These are phyloP conservation scores for Solanum bulbocastanum DNA, from an alignment of 257 asterid species.

Conservation along the genomic window DNA sequence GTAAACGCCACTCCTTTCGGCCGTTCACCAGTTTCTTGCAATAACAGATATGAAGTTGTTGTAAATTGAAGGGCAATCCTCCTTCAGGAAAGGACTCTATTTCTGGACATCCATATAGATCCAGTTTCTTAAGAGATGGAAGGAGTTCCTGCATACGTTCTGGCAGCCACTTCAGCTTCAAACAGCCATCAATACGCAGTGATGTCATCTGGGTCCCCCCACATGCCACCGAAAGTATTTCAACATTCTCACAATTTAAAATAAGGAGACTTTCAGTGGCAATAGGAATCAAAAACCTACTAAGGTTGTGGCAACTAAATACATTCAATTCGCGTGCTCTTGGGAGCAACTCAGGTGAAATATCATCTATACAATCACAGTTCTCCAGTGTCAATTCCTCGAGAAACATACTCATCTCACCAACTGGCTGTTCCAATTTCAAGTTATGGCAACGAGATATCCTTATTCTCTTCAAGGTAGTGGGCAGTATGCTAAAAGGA, in stretches of 20 bases:
- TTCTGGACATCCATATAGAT: accelerated
- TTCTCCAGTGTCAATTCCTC: no score
- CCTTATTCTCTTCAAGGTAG: accelerated
- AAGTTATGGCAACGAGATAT: background rate
- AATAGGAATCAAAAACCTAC: background rate
- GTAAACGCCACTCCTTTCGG: background rate
- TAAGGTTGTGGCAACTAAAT: accelerated
- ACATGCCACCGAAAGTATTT: background rate
- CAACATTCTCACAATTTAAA: background rate
- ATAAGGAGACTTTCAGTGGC: background rate
- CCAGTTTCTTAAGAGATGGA: background rate
- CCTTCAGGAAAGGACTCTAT: no score
- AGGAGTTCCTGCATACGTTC: background rate
- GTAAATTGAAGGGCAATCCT: background rate
- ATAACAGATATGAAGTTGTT: background rate
- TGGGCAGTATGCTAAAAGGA: no score
- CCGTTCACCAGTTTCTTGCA: background rate
- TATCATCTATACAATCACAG: no score
- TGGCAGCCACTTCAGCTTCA: background rate
- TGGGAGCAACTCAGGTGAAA: no score
- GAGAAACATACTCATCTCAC: no score
- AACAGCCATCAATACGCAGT: accelerated
- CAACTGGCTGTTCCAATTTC: no score
- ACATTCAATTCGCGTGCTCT: accelerated
- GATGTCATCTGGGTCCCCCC: background rate